Evolutionary conservation across 2,329 filamentous ascomycete species (phyloP).

Genomic region (Ceratocystis variospora): DNA sequence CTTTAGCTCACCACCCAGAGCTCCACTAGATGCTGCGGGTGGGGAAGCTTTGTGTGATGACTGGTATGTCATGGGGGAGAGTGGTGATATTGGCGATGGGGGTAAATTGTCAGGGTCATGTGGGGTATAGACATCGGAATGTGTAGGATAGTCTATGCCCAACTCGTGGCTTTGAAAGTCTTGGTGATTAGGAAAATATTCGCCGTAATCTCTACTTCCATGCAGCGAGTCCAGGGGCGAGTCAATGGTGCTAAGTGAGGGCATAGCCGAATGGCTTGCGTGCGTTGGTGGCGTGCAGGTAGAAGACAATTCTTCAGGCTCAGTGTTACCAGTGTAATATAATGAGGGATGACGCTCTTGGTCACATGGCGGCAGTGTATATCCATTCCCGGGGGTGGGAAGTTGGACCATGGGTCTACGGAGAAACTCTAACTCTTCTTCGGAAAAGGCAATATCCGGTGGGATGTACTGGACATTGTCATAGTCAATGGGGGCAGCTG

Average conservation of each 20-base stretch:
- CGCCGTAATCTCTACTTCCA: neutral
- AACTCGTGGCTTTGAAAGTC: neutral
- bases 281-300: neutral
- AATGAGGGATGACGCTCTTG: constrained; percentile 7
- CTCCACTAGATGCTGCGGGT: neutral
- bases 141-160: neutral
- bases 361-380: neutral
- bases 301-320: neutral
- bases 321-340: neutral
- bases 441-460: neutral
- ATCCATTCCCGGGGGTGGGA: neutral
- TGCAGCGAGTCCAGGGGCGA: constrained; percentile 21
- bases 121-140: neutral
- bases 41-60: neutral
- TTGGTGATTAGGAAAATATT: neutral
- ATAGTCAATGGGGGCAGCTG: neutral
- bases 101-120: neutral
- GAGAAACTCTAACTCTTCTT: neutral
- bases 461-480: neutral
- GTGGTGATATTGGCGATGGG: neutral
- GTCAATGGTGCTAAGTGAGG: constrained; percentile 19
- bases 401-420: neutral
- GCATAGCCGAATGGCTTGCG: constrained; percentile 12
- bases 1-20: neutral
- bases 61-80: neutral